These are phyloP conservation scores for Saposhnikovia divaricata DNA, from an alignment of 129 eudicot species.

Conservation along the genomic window DNA sequence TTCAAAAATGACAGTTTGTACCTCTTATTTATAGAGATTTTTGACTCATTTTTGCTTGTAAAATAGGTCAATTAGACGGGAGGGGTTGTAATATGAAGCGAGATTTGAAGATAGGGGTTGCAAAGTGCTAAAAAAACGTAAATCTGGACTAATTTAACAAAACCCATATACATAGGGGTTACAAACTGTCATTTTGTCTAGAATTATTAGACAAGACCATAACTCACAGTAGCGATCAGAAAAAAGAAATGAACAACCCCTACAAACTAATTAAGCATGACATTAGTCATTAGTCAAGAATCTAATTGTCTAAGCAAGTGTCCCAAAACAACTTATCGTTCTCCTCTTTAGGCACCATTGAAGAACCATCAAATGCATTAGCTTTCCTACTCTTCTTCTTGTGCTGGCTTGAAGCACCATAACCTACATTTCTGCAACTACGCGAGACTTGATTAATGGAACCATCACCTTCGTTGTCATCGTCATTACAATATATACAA, in stretches of 20 bases:
- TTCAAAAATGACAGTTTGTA: no score
- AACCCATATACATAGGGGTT: no score
- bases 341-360: conserved; percentile 14
- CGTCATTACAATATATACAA: neutral
- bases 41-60: no score
- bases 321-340: conserved; percentile 42
- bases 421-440: neutral
- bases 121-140: no score
- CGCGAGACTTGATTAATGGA: conserved; percentile 7
- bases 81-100: no score
- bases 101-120: no score
- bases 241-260: neutral
- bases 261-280: neutral
- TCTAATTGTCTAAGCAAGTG: conserved; percentile 41
- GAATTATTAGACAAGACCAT: neutral
- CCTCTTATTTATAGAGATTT: no score
- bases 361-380: neutral
- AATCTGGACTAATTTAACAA: no score
- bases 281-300: conserved; percentile 6
- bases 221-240: neutral
- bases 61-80: no score
- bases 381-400: neutral
- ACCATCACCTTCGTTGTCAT: conserved; percentile 2
- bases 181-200: no score
- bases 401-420: conserved; percentile 10